These are phyloP conservation scores for Pyrus hybrid DNA, from an alignment of 331 rosid species.

Conservation along the genomic window DNA sequence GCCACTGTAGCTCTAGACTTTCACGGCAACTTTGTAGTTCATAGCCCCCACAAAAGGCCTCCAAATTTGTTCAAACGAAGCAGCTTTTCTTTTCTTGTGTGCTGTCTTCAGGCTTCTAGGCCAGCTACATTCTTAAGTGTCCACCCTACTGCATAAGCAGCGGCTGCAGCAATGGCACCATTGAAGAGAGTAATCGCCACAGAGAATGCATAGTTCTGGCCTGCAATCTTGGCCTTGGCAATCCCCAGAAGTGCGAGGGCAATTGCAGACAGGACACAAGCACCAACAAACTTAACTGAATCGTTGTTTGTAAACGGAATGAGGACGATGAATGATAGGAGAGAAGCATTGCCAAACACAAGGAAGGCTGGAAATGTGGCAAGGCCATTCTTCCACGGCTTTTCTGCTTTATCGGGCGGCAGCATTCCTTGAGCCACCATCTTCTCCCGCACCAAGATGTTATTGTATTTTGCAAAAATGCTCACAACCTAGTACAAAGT, in stretches of 20 bases:
- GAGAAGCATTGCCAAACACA: slow-evolving; percentile 39
- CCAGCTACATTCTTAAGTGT: slow-evolving; percentile 34
- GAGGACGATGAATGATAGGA: slow-evolving; percentile 52
- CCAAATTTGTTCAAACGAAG: not conserved
- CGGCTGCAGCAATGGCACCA: slow-evolving; percentile 42
- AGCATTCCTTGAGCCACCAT: slow-evolving; percentile 40
- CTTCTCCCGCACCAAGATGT: slow-evolving; percentile 46
- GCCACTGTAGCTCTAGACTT: too few relatives aligned
- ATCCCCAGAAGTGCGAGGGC: slow-evolving; percentile 43
- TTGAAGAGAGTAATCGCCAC: slow-evolving; percentile 26
- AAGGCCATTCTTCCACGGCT: slow-evolving; percentile 55
- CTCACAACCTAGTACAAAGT: slow-evolving; percentile 35
- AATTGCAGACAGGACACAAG: slow-evolving; percentile 43
- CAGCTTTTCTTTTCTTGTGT: not conserved
- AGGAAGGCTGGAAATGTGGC: slow-evolving; percentile 42
- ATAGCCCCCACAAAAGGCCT: not conserved
- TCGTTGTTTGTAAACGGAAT: slow-evolving; percentile 45
- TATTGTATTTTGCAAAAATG: slow-evolving; percentile 49
- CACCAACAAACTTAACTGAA: slow-evolving; percentile 33
- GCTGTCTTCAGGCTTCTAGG: slow-evolving; percentile 10
- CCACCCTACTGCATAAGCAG: slow-evolving; percentile 49
- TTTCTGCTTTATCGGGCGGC: slow-evolving; percentile 35
- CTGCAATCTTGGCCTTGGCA: slow-evolving; percentile 47
- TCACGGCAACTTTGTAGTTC: too few relatives aligned
- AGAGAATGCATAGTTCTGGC: slow-evolving; percentile 31